A percentile compares a stretch with the other conserved stretches of the same genome.
These are phyloP conservation scores for Microsporum audouinii DNA, from an alignment of 2,329 filamentous ascomycete species.

Conservation along the genomic window DNA sequence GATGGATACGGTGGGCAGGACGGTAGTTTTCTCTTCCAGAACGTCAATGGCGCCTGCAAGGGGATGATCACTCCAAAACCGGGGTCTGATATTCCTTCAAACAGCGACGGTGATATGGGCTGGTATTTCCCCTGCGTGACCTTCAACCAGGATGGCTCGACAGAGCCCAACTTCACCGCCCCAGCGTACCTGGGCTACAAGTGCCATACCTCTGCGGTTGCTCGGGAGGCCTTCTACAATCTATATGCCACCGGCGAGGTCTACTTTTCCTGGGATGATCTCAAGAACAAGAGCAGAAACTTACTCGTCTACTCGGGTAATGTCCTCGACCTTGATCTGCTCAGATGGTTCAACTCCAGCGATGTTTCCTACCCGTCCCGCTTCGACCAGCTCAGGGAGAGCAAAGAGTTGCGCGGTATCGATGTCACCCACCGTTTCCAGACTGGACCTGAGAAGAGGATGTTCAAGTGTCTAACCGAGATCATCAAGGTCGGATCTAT, in stretches of 20 bases:
- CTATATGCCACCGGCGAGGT: constrained; percentile 67
- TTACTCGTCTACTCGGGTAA: constrained; percentile 89
- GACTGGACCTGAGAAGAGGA: constrained; percentile 61
- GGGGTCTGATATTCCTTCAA: constrained; percentile 67
- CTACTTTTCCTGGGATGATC: constrained; percentile 91
- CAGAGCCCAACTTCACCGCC: constrained; percentile 58
- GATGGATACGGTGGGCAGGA: constrained; percentile 84
- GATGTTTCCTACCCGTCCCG: constrained; percentile 64
- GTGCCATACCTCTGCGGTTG: constrained; percentile 66
- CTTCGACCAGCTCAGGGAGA: constrained; percentile 70
- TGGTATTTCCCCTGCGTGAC: constrained; percentile 95
- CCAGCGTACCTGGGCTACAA: constrained; percentile 73
- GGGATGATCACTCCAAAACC: constrained; percentile 63
- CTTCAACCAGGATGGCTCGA: constrained; percentile 89
- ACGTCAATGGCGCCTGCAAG: constrained; percentile 96
- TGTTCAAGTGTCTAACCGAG: constrained; percentile 78
- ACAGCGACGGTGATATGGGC: constrained; percentile 60
- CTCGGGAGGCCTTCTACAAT: constrained; percentile 65
- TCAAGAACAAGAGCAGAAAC: constrained; percentile 79
- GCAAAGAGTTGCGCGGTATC: constrained; percentile 60
- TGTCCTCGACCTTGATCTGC: constrained; percentile 77
- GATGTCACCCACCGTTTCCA: constrained; percentile 87
- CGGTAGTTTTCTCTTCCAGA: constrained; percentile 94
- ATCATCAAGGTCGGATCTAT: constrained; percentile 94
- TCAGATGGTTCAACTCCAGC: constrained; percentile 77